These are phyloP conservation scores for Aleurites moluccanus DNA, from an alignment of 441 rosid species.

Conservation along the genomic window DNA sequence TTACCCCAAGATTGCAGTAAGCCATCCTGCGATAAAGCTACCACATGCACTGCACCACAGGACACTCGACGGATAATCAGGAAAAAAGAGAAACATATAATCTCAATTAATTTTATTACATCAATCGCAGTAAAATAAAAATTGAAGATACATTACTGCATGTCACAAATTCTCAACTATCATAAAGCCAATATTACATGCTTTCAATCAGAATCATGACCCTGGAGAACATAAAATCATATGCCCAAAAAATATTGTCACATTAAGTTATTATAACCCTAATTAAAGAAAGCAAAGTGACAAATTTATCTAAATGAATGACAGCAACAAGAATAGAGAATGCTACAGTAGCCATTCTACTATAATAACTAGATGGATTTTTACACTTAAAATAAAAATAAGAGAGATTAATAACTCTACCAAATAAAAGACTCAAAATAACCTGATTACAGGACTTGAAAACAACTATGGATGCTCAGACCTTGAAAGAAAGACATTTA, in stretches of 20 bases:
- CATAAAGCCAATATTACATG: not conserved
- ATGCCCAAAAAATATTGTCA: not conserved
- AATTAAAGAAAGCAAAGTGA: not conserved
- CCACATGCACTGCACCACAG: constrained; percentile 91
- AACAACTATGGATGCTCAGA: not conserved
- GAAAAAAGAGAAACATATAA: not conserved
- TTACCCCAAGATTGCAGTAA: constrained; percentile 93
- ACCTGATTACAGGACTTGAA: not conserved
- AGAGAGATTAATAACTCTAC: not conserved
- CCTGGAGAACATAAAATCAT: not conserved
- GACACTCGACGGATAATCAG: constrained; percentile 78
- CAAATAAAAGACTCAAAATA: not conserved
- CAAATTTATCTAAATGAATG: not conserved
- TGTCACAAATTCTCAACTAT: not conserved
- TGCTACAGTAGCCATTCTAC: not conserved
- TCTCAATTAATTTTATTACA: not conserved
- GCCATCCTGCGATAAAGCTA: constrained; percentile 88
- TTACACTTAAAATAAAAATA: not conserved
- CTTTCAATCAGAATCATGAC: not conserved
- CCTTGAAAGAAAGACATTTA: not conserved
- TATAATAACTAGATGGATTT: not conserved
- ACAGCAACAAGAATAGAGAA: not conserved
- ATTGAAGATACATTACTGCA: not conserved
- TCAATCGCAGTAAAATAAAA: not conserved
- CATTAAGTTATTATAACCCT: not conserved